Evolutionary conservation across 768 basidiomycete species (phyloP).

Genomic region (Termitomyces sp.): DNA sequence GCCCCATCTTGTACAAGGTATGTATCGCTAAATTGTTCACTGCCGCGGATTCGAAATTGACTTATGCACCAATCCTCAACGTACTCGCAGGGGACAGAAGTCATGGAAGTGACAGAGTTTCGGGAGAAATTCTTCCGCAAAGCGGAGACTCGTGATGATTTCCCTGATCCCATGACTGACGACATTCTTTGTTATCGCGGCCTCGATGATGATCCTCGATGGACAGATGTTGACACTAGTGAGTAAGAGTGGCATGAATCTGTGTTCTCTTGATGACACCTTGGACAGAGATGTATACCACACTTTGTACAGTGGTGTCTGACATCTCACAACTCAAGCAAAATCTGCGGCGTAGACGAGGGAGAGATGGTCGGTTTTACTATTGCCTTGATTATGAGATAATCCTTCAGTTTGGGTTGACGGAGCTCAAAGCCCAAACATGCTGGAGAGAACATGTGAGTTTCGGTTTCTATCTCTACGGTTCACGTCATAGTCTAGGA

Average conservation of each 20-base stretch:
- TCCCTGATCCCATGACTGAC: slow-evolving; percentile 2
- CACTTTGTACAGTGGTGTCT: slow-evolving; percentile 10
- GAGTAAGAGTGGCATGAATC: neutral
- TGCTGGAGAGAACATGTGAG: slow-evolving; percentile 18
- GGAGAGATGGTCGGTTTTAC: slow-evolving; percentile 5
- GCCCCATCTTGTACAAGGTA: slow-evolving; percentile 9
- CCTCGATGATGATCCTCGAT: slow-evolving; percentile 5
- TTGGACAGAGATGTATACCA: slow-evolving; percentile 7
- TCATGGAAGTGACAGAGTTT: slow-evolving; percentile 13
- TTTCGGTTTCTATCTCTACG: neutral
- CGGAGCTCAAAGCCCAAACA: slow-evolving; percentile 20
- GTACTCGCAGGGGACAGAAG: slow-evolving; percentile 2
- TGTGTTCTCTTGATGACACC: neutral
- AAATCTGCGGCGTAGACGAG: neutral
- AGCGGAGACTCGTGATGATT: neutral
- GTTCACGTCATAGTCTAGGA: neutral
- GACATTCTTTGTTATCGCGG: slow-evolving; percentile 12
- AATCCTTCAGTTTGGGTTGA: slow-evolving; percentile 18
- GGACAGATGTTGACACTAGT: slow-evolving; percentile 14
- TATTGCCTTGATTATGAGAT: slow-evolving; percentile 17
- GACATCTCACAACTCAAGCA: slow-evolving; percentile 6
- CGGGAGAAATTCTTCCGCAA: slow-evolving; percentile 4
- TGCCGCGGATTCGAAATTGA: too few relatives aligned
- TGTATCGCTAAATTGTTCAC: neutral
- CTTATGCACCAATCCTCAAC: too few relatives aligned